Evolutionary conservation across 805 yeast species (phyloP).

Genomic region (Ogataea ganodermae): DNA sequence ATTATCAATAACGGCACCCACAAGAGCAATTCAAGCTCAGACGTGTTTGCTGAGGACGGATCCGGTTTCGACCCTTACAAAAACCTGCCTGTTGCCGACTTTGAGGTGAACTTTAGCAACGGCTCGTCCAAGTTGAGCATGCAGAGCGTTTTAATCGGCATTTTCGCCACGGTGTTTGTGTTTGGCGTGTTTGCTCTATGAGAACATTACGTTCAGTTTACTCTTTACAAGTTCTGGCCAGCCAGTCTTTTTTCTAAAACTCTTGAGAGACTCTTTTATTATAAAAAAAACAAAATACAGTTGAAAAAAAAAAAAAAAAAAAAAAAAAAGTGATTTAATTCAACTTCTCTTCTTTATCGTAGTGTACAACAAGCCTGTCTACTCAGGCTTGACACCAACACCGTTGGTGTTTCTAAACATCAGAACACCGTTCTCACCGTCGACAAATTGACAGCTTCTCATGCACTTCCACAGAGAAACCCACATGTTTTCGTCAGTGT

Average conservation of each 20-base stretch:
- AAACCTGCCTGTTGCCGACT: conserved; percentile 25
- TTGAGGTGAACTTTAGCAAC: conserved; percentile 25
- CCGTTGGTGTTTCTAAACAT: conserved; percentile 65
- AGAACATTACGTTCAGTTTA: too few relatives aligned
- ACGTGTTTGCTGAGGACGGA: conserved; percentile 4
- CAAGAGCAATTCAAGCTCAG: conserved; percentile 6
- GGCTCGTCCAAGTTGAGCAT: conserved; percentile 15
- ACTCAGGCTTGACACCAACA: conserved; percentile 39
- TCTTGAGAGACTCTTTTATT: neutral
- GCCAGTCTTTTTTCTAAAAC: neutral
- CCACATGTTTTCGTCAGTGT: conserved; percentile 60
- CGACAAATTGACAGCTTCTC: conserved; percentile 72
- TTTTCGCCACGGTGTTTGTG: conserved; percentile 16
- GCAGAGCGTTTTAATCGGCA: conserved; percentile 16
- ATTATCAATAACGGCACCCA: conserved; percentile 8
- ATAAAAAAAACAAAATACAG: too few relatives aligned
- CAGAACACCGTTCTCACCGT: conserved; percentile 63
- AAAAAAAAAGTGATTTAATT: neutral
- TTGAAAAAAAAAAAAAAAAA: conserved; percentile 2
- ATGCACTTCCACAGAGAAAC: conserved; percentile 54
- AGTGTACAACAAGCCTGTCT: neutral
- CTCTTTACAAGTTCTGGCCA: neutral
- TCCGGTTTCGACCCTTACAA: conserved; percentile 25
- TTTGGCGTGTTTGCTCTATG: conserved; percentile 22
- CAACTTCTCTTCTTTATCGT: too few relatives aligned